A percentile compares a stretch with the other conserved stretches of the same genome.
Conservation (phyloP, 2,329 filamentous ascomycete genomes). For the Xylariaceae sp. region DNA sequence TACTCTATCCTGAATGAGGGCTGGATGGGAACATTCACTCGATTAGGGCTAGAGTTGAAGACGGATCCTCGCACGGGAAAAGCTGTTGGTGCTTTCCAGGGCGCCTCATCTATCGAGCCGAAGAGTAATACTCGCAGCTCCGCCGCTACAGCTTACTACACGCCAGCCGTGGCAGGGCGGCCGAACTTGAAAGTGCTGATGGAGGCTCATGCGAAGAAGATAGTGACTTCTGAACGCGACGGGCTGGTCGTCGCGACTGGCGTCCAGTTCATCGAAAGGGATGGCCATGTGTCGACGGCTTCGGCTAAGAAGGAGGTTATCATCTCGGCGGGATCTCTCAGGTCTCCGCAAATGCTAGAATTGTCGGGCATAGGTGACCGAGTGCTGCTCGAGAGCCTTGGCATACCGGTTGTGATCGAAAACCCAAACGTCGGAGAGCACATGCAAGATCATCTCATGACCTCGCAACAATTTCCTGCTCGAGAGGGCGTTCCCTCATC, state of each 20-base stretch:
- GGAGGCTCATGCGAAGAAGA: slow-evolving; percentile 26
- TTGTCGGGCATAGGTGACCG: slow-evolving; percentile 30
- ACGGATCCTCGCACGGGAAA: slow-evolving; percentile 25
- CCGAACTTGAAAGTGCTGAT: slow-evolving; percentile 28
- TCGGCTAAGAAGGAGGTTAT: slow-evolving; percentile 29
- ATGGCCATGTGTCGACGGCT: slow-evolving; percentile 12
- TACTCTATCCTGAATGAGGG: slow-evolving; percentile 25
- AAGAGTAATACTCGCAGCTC: slow-evolving; percentile 25
- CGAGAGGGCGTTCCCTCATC: slow-evolving; percentile 29
- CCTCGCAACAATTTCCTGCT: slow-evolving; percentile 31
- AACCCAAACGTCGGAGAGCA: slow-evolving; percentile 38
- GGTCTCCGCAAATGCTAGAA: slow-evolving; percentile 28
- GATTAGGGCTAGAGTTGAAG: slow-evolving; percentile 25
- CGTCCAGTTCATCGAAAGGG: slow-evolving; percentile 22
- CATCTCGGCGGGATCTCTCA: slow-evolving; percentile 31
- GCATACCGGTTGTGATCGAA: slow-evolving; percentile 30
- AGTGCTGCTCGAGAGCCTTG: slow-evolving; percentile 18
- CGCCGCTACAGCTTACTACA: slow-evolving; percentile 27
- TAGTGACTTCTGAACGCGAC: slow-evolving; percentile 20
- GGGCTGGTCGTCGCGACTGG: slow-evolving; percentile 24
- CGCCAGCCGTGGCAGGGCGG: slow-evolving; percentile 22
- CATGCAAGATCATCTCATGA: slow-evolving; percentile 37
- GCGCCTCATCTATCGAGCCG: slow-evolving; percentile 24
- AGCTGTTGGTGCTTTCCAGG: slow-evolving; percentile 26
- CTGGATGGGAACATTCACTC: slow-evolving; percentile 30